Conservation (phyloP, 352 stramenopile species). For the Pythium inflatum region DNA sequence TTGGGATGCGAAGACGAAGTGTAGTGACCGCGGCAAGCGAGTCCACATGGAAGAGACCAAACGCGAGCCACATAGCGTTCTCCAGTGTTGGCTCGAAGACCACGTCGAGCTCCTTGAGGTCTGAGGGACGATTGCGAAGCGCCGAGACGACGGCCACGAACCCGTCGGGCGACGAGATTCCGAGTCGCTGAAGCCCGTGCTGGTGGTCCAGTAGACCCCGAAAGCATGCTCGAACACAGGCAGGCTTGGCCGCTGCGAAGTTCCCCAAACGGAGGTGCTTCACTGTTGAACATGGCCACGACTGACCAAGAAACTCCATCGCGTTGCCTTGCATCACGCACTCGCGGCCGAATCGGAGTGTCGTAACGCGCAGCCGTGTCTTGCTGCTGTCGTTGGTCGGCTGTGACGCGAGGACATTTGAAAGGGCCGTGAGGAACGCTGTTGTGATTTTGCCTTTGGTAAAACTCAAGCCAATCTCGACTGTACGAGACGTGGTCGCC, state of each 20-base stretch:
- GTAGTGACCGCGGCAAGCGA: neutral
- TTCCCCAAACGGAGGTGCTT: neutral
- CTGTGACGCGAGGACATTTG: neutral
- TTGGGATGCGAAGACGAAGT: neutral
- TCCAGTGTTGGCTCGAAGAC: neutral
- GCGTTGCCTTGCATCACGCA: neutral
- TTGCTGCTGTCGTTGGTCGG: neutral
- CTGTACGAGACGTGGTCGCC: too few relatives aligned
- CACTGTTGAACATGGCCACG: neutral
- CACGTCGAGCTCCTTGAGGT: neutral
- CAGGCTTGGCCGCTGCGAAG: neutral
- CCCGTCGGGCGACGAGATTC: neutral
- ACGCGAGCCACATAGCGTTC: slow-evolving; percentile 5
- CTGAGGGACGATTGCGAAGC: neutral
- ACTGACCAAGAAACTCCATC: neutral
- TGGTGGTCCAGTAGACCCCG: neutral
- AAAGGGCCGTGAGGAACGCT: neutral
- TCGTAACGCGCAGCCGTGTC: neutral
- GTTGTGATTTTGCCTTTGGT: neutral
- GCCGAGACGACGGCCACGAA: slow-evolving; percentile 1
- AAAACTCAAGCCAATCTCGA: slow-evolving; percentile 18
- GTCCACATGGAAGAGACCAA: slow-evolving; percentile 11
- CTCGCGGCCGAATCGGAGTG: neutral
- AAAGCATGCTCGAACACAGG: neutral
- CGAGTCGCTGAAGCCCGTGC: neutral